Evolutionary conservation across 2,329 filamentous ascomycete species (phyloP).

Genomic region (Leptographium radiaticola): DNA sequence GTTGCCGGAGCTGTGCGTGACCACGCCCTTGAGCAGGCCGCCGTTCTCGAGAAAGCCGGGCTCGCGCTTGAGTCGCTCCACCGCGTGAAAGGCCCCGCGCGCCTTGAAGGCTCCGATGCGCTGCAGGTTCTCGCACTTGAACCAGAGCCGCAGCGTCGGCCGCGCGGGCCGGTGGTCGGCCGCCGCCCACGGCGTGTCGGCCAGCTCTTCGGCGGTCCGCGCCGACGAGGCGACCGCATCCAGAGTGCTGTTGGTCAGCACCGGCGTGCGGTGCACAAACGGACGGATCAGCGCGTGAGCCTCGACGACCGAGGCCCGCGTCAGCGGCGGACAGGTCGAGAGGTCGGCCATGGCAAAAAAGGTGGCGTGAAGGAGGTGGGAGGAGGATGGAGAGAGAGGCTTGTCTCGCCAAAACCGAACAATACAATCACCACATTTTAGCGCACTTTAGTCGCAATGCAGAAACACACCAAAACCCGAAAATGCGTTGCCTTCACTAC

Average conservation of each 20-base stretch:
- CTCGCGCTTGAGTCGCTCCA: constrained; percentile 53
- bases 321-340: constrained; percentile 49
- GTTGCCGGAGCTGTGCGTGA: constrained; percentile 88
- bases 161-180: constrained; percentile 30
- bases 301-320: constrained; percentile 53
- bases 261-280: constrained; percentile 71
- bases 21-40: constrained; percentile 55
- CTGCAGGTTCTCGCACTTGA: constrained; percentile 95
- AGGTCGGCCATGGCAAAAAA: constrained; percentile 35
- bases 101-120: constrained; percentile 87
- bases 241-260: constrained; percentile 68
- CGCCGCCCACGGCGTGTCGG: constrained; percentile 1
- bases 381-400: neutral
- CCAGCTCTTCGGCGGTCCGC: constrained; percentile 26
- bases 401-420: too few species aligned
- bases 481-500: neutral
- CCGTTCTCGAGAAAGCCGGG: constrained; percentile 47
- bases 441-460: too few species aligned
- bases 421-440: too few species aligned
- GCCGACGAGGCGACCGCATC: constrained; percentile 61
- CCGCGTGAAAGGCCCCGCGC: constrained; percentile 77
- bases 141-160: constrained; percentile 64
- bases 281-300: constrained; percentile 62
- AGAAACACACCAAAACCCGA: too few species aligned
- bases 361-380: neutral